These are phyloP conservation scores for Ascosphaera apis DNA, from an alignment of 2,329 filamentous ascomycete genomes.

Conservation along the genomic window DNA sequence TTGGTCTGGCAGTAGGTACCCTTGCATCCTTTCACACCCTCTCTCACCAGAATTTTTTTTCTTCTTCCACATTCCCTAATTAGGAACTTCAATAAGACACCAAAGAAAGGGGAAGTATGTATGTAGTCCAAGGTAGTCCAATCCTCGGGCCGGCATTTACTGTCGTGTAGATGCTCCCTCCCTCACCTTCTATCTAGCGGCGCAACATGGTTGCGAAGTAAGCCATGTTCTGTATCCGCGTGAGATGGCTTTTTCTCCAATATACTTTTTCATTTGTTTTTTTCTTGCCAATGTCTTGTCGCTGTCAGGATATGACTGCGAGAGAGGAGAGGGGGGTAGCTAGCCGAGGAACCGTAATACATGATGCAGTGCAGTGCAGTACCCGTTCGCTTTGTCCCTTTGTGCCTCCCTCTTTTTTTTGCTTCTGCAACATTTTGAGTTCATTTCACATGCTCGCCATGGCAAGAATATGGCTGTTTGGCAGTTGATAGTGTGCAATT, in stretches of 20 bases:
- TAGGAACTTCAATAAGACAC: background rate
- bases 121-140: background rate
- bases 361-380: slow-evolving; percentile 1
- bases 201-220: background rate
- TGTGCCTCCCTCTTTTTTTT: slow-evolving; percentile 3
- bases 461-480: too few relatives aligned
- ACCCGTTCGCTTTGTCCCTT: background rate
- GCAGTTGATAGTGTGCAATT: slow-evolving; percentile 3
- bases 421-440: slow-evolving; percentile 7
- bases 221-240: background rate
- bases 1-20: too few relatives aligned
- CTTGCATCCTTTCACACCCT: too few relatives aligned
- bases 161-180: background rate
- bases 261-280: slow-evolving; percentile 2
- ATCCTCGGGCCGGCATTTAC: background rate
- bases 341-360: background rate
- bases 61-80: background rate
- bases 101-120: background rate
- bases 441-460: too few relatives aligned
- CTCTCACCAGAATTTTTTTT: background rate
- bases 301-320: too few relatives aligned
- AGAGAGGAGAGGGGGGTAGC: too few relatives aligned
- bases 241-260: slow-evolving; percentile 1
- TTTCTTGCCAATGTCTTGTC: background rate
- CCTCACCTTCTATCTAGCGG: background rate